These are phyloP conservation scores for Nemania bipapillata DNA, from an alignment of 2,329 filamentous ascomycete genomes.

Conservation along the genomic window DNA sequence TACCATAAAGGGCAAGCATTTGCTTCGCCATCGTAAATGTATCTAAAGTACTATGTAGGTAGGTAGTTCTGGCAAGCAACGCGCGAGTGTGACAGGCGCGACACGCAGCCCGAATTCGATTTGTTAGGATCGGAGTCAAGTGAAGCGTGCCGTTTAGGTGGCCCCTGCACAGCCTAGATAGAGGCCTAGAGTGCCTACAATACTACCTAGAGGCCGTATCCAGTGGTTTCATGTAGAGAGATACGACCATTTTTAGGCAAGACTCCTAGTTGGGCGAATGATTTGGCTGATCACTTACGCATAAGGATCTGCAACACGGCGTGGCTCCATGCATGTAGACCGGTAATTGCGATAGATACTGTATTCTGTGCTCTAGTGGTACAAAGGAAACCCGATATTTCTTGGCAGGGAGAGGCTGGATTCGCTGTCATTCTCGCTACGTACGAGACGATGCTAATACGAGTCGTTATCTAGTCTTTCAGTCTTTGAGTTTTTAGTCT, in stretches of 20 bases:
- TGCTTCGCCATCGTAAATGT: not conserved
- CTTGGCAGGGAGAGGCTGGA: slow-evolving; percentile 16
- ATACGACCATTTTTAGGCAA: slow-evolving; percentile 23
- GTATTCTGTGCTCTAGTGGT: not conserved
- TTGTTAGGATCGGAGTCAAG: not conserved
- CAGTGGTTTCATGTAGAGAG: slow-evolving; percentile 14
- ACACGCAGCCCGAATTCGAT: not conserved
- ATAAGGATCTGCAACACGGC: slow-evolving; percentile 46
- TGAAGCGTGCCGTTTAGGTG: slow-evolving; percentile 2
- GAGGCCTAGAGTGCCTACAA: not conserved
- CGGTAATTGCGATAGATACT: not conserved
- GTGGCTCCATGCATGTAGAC: slow-evolving; percentile 33
- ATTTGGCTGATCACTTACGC: slow-evolving; percentile 40
- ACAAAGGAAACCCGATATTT: slow-evolving; percentile 4
- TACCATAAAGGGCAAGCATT: not conserved
- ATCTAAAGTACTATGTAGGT: no score
- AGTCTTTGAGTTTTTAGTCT: no score
- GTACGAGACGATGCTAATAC: slow-evolving; percentile 9
- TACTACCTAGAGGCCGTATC: not conserved
- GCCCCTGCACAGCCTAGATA: not conserved
- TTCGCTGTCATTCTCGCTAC: slow-evolving; percentile 2
- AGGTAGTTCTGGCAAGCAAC: not conserved
- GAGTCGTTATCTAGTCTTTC: not conserved
- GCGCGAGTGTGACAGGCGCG: not conserved
- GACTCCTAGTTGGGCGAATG: slow-evolving; percentile 40